A percentile compares a stretch with the other conserved stretches of the same genome.
These are phyloP conservation scores for Metschnikowia reukaufii DNA, from an alignment of 805 yeast genomes.

Conservation along the genomic window DNA sequence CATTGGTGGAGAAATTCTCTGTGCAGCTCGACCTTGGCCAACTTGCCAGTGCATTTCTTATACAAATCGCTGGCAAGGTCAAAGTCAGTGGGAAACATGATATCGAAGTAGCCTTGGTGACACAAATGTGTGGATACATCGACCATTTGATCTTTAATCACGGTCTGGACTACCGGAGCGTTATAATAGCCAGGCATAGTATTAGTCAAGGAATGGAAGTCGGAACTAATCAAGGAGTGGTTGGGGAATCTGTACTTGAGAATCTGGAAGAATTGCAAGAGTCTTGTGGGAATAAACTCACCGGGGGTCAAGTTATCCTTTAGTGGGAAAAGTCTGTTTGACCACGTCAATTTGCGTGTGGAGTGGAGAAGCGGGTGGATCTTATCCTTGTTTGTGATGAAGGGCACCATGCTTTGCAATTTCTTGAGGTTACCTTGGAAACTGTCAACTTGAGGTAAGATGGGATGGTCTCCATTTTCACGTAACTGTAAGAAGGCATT, in stretches of 20 bases:
- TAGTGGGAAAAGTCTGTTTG: conserved; percentile 60
- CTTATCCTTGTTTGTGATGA: conserved; percentile 27
- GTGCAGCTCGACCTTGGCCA: conserved; percentile 56
- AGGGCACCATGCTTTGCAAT: conserved; percentile 31
- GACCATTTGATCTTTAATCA: conserved; percentile 64
- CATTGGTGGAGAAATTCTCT: conserved; percentile 63
- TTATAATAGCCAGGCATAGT: conserved; percentile 55
- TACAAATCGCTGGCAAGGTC: conserved; percentile 60
- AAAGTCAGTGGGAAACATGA: conserved; percentile 84
- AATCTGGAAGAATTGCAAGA: conserved; percentile 62
- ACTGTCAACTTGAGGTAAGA: conserved; percentile 28
- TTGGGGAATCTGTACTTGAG: conserved; percentile 68
- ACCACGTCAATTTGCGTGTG: conserved; percentile 37
- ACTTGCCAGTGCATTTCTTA: conserved; percentile 59
- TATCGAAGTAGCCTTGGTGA: conserved; percentile 84
- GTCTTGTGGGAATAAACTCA: conserved; percentile 80
- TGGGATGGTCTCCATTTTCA: conserved; percentile 43
- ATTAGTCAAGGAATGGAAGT: conserved; percentile 55
- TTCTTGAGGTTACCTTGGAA: conserved; percentile 26
- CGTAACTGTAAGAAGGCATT: conserved; percentile 56
- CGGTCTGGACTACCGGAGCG: conserved; percentile 80
- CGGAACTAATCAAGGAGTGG: conserved; percentile 72
- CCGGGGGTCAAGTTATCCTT: conserved; percentile 66
- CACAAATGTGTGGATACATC: conserved; percentile 74
- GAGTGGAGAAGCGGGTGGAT: conserved; percentile 65